A percentile compares a stretch with the other conserved stretches of the same genome.
These are phyloP conservation scores for Fusarium chaquense DNA, from an alignment of 2,329 filamentous ascomycete genomes.

Conservation along the genomic window DNA sequence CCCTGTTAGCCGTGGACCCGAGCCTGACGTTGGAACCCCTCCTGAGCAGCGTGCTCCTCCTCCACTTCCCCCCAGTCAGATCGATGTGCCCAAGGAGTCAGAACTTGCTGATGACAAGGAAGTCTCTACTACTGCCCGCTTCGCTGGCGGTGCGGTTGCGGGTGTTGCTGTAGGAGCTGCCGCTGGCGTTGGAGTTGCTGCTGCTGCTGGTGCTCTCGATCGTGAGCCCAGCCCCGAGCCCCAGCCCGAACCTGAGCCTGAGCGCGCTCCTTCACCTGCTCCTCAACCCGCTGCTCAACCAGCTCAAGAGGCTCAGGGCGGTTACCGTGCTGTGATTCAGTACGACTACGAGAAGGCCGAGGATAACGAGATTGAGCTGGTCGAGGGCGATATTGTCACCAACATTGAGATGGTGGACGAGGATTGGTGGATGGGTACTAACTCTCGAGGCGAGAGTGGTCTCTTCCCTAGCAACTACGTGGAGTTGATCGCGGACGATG, in stretches of 20 bases:
- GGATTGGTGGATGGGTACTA: slow-evolving; percentile 99
- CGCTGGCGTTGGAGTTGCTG: slow-evolving; percentile 37
- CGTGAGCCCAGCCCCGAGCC: slow-evolving; percentile 35
- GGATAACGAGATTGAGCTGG: slow-evolving; percentile 93
- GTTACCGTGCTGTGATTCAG: slow-evolving; percentile 81
- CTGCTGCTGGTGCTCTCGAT: slow-evolving; percentile 46
- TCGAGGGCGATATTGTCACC: slow-evolving; percentile 87
- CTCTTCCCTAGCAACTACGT: slow-evolving; percentile 99
- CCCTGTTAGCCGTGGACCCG: slow-evolving; percentile 77
- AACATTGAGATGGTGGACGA: slow-evolving; percentile 98
- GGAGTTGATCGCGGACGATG: slow-evolving; percentile 80
- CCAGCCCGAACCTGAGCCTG: slow-evolving; percentile 18
- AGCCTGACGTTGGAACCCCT: slow-evolving; percentile 64
- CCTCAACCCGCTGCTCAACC: slow-evolving; percentile 26
- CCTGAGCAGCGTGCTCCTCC: slow-evolving; percentile 64
- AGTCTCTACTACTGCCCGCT: slow-evolving; percentile 69
- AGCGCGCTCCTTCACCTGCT: slow-evolving; percentile 16
- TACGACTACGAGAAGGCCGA: slow-evolving; percentile 99
- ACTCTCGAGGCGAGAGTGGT: slow-evolving; percentile 83
- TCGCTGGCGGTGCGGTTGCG: slow-evolving; percentile 67
- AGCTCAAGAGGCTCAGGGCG: slow-evolving; percentile 58
- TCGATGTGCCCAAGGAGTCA: slow-evolving; percentile 73
- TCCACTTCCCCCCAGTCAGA: slow-evolving; percentile 72
- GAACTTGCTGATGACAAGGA: slow-evolving; percentile 74
- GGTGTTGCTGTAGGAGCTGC: slow-evolving; percentile 42